phyloP scores from a whole-genome alignment of 129 eudicot species.

The Pseudognaphalium luteoalbum region DNA sequence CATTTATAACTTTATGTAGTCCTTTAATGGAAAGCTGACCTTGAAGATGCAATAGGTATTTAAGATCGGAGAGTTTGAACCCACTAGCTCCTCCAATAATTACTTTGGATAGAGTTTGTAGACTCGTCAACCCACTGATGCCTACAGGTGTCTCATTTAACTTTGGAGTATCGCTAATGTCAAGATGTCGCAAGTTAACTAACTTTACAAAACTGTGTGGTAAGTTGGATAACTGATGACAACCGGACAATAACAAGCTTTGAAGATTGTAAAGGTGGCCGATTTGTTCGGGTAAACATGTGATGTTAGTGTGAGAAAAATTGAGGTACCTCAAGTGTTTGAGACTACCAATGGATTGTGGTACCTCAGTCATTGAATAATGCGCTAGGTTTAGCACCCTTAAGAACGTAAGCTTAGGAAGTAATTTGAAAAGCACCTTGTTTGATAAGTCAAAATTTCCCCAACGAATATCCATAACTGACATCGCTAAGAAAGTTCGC shows the following conservation, averaged over 20 bases:
- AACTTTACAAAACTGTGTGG: conserved; percentile 28
- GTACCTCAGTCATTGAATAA: conserved; percentile 13
- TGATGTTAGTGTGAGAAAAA: conserved; percentile 23
- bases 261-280: conserved; percentile 37
- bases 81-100: conserved; percentile 31
- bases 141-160: conserved; percentile 41
- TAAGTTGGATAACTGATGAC: conserved; percentile 28
- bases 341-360: conserved; percentile 29
- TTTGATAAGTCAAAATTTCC: conserved; percentile 11
- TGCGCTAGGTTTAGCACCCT: conserved; percentile 16
- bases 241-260: conserved; percentile 34
- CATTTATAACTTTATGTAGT: conserved; percentile 37
- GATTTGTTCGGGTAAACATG: conserved; percentile 35
- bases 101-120: conserved; percentile 39
- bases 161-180: conserved; percentile 34
- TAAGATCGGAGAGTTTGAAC: conserved; percentile 30
- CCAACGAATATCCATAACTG: not conserved
- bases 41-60: conserved; percentile 23
- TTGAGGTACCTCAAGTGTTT: conserved; percentile 38
- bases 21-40: conserved; percentile 41
- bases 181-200: conserved; percentile 45
- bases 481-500: conserved; percentile 43
- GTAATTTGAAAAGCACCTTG: conserved; percentile 1
- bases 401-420: conserved; percentile 20
- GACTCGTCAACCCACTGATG: conserved; percentile 35